A percentile compares a stretch with the other conserved stretches of the same genome.
phyloP scores from a whole-genome alignment of 805 yeast species.

The Hanseniaspora clermontiae region DNA sequence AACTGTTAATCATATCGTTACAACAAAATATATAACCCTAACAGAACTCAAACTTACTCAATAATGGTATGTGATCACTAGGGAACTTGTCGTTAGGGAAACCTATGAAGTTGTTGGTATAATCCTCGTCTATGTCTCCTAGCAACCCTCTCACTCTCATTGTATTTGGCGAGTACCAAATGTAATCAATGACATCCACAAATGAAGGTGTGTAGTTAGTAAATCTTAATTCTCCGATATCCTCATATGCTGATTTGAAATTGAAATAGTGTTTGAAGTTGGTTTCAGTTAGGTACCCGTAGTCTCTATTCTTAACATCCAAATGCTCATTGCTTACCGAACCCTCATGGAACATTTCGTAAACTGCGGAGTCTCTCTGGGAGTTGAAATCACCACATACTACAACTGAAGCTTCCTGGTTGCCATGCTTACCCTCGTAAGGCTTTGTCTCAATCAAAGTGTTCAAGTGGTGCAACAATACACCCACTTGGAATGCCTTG shows the following conservation, averaged over 20 bases:
- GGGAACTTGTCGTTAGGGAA: conserved; percentile 91
- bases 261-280: conserved; percentile 75
- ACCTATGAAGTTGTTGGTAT: conserved; percentile 67
- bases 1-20: background rate
- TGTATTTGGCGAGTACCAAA: conserved; percentile 82
- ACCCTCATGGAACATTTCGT: conserved; percentile 76
- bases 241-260: conserved; percentile 72
- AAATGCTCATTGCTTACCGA: conserved; percentile 53
- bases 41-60: conserved; percentile 56
- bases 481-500: conserved; percentile 88
- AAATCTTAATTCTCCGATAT: conserved; percentile 80
- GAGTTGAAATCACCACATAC: conserved; percentile 97
- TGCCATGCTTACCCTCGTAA: conserved; percentile 11
- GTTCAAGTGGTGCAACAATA: conserved; percentile 78
- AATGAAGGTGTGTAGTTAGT: conserved; percentile 91
- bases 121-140: conserved; percentile 72
- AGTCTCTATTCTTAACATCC: conserved; percentile 76
- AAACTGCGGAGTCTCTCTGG: conserved; percentile 75
- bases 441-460: conserved; percentile 36
- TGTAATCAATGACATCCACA: conserved; percentile 85
- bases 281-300: conserved; percentile 80
- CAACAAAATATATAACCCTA: background rate
- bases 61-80: conserved; percentile 85
- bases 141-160: conserved; percentile 73
- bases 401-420: conserved; percentile 39